Percentiles rank a stretch among this genome's conserved stretches.
Conservation (phyloP, 345 rosid genomes). For the Murraya koenigii region DNA sequence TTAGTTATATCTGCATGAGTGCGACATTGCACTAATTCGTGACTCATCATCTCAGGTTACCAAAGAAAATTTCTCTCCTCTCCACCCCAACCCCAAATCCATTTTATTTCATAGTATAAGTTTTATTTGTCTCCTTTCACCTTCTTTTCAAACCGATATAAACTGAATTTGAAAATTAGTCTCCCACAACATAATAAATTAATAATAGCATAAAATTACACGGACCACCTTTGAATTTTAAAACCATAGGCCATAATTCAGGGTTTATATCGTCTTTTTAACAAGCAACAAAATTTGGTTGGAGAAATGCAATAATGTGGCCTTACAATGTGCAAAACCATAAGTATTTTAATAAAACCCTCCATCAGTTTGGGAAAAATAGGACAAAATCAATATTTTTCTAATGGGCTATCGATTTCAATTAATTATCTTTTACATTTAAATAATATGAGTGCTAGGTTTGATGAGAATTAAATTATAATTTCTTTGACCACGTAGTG, state of each 20-base stretch:
- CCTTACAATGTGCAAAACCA: too few species aligned
- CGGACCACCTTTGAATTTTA: too few species aligned
- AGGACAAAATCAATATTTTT: not conserved
- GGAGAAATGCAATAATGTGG: not conserved
- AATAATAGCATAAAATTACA: not conserved
- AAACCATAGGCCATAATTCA: not conserved
- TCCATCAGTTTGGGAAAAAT: constrained; percentile 6
- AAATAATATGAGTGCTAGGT: not conserved
- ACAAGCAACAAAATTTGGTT: not conserved
- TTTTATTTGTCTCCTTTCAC: not conserved
- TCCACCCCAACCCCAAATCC: too few species aligned
- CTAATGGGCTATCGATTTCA: not conserved
- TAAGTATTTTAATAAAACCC: not conserved
- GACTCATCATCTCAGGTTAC: too few species aligned
- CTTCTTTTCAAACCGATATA: not conserved
- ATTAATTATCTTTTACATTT: not conserved
- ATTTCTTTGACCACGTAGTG: not conserved
- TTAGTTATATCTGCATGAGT: too few species aligned
- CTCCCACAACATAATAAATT: not conserved
- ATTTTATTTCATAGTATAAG: not conserved
- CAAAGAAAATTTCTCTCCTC: too few species aligned
- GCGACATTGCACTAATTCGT: too few species aligned
- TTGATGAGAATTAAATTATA: not conserved
- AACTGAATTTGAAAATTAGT: not conserved
- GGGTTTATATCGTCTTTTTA: not conserved